phyloP scores from a whole-genome alignment of 2,329 filamentous ascomycete genomes.

The Fusarium pseudocircinatum region DNA sequence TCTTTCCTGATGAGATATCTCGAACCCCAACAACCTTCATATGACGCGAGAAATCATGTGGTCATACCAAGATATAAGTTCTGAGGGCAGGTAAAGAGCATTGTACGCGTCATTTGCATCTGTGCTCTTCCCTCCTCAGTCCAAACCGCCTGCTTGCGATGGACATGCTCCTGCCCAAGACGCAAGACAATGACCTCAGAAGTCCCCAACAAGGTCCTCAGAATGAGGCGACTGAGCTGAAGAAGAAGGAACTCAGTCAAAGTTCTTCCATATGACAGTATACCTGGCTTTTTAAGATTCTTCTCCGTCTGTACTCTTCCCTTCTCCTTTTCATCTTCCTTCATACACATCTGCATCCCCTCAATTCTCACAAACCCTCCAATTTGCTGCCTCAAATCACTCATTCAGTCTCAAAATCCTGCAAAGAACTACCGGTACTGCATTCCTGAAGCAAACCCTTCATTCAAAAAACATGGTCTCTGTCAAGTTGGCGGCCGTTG shows the following conservation, averaged over 20 bases:
- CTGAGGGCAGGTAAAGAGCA: not conserved
- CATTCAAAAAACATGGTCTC: constrained; percentile 35
- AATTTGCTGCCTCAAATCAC: not conserved
- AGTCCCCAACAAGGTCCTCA: not conserved
- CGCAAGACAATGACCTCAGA: not conserved
- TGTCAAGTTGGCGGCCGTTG: constrained; percentile 38
- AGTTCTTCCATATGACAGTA: not conserved
- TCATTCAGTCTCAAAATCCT: not conserved
- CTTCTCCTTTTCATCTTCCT: not conserved
- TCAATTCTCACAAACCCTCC: not conserved
- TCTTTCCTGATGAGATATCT: not conserved
- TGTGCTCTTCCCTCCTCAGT: not conserved
- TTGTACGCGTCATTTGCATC: not conserved
- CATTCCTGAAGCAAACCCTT: not conserved
- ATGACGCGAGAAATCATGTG: not conserved
- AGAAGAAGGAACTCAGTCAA: not conserved
- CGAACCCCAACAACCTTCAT: not conserved
- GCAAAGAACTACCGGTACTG: not conserved
- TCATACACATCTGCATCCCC: constrained; percentile 3
- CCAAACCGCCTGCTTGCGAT: not conserved
- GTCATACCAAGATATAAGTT: too few species aligned
- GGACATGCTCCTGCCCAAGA: constrained; percentile 1
- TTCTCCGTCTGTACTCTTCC: not conserved
- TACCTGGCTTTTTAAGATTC: too few species aligned
- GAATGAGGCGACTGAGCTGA: not conserved